A percentile compares a stretch with the other conserved stretches of the same genome.
phyloP scores from a whole-genome alignment of 2,329 filamentous ascomycete species.

The Leptodontidium sp. region DNA sequence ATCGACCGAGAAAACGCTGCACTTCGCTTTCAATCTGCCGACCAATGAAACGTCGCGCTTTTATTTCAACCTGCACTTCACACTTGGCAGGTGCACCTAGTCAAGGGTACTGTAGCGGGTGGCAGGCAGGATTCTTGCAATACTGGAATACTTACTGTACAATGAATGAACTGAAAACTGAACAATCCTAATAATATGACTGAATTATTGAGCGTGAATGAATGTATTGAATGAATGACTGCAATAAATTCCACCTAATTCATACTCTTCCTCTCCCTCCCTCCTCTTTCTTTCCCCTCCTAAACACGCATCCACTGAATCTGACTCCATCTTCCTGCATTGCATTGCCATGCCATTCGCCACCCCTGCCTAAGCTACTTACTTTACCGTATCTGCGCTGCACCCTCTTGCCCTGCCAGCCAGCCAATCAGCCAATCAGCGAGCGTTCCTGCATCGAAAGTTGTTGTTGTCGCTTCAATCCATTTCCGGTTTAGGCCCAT shows the following conservation, averaged over 20 bases:
- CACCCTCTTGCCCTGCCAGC: neutral
- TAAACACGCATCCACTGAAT: no score
- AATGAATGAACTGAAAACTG: constrained; percentile 1
- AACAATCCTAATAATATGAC: constrained; percentile 15
- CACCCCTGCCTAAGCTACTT: neutral
- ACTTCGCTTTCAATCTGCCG: constrained; percentile 20
- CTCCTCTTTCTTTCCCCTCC: neutral
- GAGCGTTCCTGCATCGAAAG: neutral
- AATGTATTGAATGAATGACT: neutral
- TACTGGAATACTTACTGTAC: no score
- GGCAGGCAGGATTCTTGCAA: neutral
- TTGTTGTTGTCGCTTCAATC: constrained; percentile 15
- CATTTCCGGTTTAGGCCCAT: constrained; percentile 23
- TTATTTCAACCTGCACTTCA: constrained; percentile 1
- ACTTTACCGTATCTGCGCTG: neutral
- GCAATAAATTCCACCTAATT: neutral
- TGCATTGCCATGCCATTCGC: neutral
- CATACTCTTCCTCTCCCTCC: neutral
- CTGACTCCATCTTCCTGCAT: neutral
- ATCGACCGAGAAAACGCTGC: neutral
- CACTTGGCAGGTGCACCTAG: neutral
- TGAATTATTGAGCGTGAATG: constrained; percentile 1
- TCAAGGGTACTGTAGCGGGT: no score
- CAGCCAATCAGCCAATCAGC: neutral
- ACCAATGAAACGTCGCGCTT: constrained; percentile 33